These are phyloP conservation scores for Hymenoscyphus fraxineus DNA, from an alignment of 2,329 filamentous ascomycete genomes.

Conservation along the genomic window DNA sequence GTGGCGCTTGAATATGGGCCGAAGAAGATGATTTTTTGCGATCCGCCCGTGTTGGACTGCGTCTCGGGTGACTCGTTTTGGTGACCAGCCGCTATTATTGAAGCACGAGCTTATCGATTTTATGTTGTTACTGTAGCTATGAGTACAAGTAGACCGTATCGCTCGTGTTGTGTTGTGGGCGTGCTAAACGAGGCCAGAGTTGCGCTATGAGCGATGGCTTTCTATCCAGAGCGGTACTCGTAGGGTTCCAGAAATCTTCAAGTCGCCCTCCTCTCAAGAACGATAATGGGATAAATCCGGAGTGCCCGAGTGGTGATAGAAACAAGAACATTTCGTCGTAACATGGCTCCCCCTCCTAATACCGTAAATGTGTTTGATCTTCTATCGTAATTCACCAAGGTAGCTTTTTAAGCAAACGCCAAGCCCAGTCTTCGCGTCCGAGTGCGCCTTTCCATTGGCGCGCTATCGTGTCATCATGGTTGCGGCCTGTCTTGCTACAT, in stretches of 20 bases:
- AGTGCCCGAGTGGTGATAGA: background rate
- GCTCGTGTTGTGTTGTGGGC: background rate
- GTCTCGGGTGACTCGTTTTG: constrained; percentile 1
- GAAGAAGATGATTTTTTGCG: background rate
- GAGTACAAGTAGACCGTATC: background rate
- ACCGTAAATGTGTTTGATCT: background rate
- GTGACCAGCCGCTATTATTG: background rate
- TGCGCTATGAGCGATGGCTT: background rate
- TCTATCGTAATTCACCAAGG: too few species aligned
- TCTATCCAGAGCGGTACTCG: background rate
- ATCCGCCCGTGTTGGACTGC: background rate
- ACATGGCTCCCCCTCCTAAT: background rate
- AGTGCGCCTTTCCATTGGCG: background rate
- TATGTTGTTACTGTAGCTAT: background rate
- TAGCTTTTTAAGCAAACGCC: too few species aligned
- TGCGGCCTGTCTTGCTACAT: background rate
- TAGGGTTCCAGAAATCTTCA: background rate
- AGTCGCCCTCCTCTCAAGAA: background rate
- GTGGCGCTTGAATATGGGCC: background rate
- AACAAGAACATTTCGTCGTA: background rate
- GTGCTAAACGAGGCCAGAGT: background rate
- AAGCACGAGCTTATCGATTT: background rate
- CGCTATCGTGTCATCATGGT: background rate
- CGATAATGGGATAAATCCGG: background rate
- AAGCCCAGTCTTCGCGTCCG: background rate